A percentile compares a stretch with the other conserved stretches of the same genome.
Evolutionary conservation across 2,329 filamentous ascomycete genomes (phyloP).

Genomic region (Arthrobotrys musiformis): DNA sequence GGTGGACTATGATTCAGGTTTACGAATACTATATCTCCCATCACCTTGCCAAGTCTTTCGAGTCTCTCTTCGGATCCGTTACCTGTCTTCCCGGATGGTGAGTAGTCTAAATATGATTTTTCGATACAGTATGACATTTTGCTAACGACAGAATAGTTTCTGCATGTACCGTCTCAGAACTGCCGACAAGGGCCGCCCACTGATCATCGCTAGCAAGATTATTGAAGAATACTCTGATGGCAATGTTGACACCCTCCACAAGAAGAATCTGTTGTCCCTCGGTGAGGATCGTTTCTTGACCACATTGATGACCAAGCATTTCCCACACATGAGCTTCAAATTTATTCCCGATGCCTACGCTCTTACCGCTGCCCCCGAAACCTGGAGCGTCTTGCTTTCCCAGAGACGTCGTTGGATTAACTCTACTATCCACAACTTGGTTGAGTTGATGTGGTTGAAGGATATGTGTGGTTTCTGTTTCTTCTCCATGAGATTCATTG

Average conservation of each 20-base stretch:
- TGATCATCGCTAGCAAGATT: conserved; percentile 90
- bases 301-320: conserved; percentile 97
- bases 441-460: conserved; percentile 86
- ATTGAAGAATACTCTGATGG: conserved; percentile 90
- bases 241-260: conserved; percentile 91
- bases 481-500: conserved; percentile 97
- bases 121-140: not conserved
- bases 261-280: conserved; percentile 90
- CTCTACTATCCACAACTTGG: conserved; percentile 95
- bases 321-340: conserved; percentile 94
- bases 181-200: conserved; percentile 89
- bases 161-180: conserved; percentile 97
- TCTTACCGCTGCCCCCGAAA: conserved; percentile 90
- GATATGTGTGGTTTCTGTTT: conserved; percentile 99
- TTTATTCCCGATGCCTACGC: conserved; percentile 94
- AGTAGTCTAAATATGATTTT: conserved; percentile 64
- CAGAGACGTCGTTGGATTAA: conserved; percentile 99
- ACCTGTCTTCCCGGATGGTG: conserved; percentile 99
- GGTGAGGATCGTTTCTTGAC: conserved; percentile 98
- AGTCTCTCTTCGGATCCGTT: conserved; percentile 96
- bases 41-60: conserved; percentile 94
- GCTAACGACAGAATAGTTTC: conserved; percentile 73
- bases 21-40: conserved; percentile 99
- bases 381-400: conserved; percentile 93
- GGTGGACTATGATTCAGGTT: conserved; percentile 99